Evolutionary conservation across 2,329 filamentous ascomycete species (phyloP).

Genomic region (Neofusicoccum parvum): DNA sequence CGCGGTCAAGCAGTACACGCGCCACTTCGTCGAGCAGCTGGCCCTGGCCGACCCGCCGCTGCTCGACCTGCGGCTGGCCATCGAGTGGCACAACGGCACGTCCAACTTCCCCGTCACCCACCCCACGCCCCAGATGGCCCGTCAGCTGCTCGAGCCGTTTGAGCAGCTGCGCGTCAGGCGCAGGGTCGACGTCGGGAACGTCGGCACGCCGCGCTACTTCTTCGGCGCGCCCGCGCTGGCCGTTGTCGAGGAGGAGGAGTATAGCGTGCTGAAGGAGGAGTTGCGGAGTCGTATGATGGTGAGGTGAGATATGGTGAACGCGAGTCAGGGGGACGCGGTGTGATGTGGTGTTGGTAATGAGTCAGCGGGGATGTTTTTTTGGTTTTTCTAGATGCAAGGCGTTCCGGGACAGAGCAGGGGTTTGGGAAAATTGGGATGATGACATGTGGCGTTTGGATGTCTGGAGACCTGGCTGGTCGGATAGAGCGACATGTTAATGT

Average conservation of each 20-base stretch:
- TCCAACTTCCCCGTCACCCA: conserved; percentile 4
- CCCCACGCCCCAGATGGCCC: background rate
- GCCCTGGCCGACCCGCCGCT: background rate
- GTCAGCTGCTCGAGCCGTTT: conserved; percentile 12
- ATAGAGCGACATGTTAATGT: too few species aligned
- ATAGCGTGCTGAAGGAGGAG: conserved; percentile 8
- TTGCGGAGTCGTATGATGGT: background rate
- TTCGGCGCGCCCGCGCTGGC: conserved; percentile 4
- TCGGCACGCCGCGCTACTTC: conserved; percentile 11
- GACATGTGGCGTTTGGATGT: too few species aligned
- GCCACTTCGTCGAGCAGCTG: background rate
- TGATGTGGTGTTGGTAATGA: too few species aligned
- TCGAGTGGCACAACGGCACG: conserved; percentile 20
- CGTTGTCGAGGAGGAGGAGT: conserved; percentile 1
- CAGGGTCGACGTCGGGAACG: background rate
- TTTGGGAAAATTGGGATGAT: too few species aligned
- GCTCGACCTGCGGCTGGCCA: background rate
- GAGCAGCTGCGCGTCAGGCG: background rate
- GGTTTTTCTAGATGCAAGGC: too few species aligned
- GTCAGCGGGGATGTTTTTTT: too few species aligned
- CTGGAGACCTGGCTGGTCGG: too few species aligned
- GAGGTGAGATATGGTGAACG: background rate
- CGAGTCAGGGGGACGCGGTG: too few species aligned
- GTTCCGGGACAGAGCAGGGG: too few species aligned
- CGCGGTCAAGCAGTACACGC: background rate